These are phyloP conservation scores for Aciculoconidium aculeatum DNA, from an alignment of 805 yeast species.

Conservation along the genomic window DNA sequence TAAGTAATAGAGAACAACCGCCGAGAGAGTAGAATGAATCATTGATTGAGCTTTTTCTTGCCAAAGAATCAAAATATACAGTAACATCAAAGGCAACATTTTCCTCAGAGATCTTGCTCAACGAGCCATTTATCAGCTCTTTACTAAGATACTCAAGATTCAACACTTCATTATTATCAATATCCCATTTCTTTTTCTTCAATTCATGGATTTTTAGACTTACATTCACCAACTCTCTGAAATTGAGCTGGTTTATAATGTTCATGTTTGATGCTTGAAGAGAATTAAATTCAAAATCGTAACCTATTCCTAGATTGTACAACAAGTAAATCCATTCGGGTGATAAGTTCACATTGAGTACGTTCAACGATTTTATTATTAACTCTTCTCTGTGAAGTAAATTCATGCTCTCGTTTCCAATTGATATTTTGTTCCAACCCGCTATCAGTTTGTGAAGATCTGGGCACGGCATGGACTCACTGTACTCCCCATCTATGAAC, in stretches of 20 bases:
- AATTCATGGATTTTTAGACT: constrained; percentile 29
- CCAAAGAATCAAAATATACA: constrained; percentile 5
- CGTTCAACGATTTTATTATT: constrained; percentile 30
- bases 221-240: constrained; percentile 29
- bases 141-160: too few species aligned
- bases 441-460: constrained; percentile 20
- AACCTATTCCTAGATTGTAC: constrained; percentile 40
- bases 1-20: constrained; percentile 43
- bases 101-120: constrained; percentile 13
- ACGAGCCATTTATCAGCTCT: constrained; percentile 10
- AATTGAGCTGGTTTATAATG: constrained; percentile 35
- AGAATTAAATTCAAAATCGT: constrained; percentile 42
- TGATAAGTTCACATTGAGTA: constrained; percentile 32
- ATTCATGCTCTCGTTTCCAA: constrained; percentile 13
- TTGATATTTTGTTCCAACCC: constrained; percentile 31
- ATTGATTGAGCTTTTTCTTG: not conserved
- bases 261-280: constrained; percentile 30
- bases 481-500: constrained; percentile 45
- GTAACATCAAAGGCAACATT: constrained; percentile 15
- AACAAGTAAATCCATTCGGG: constrained; percentile 50
- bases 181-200: constrained; percentile 8
- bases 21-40: constrained; percentile 28
- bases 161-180: not conserved
- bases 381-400: constrained; percentile 18
- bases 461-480: constrained; percentile 37